Evolutionary conservation across 2,329 filamentous ascomycete genomes (phyloP), one percentile per base, ranked within the genome.

Genomic region (Alternaria novae-zelandiae): DNA sequence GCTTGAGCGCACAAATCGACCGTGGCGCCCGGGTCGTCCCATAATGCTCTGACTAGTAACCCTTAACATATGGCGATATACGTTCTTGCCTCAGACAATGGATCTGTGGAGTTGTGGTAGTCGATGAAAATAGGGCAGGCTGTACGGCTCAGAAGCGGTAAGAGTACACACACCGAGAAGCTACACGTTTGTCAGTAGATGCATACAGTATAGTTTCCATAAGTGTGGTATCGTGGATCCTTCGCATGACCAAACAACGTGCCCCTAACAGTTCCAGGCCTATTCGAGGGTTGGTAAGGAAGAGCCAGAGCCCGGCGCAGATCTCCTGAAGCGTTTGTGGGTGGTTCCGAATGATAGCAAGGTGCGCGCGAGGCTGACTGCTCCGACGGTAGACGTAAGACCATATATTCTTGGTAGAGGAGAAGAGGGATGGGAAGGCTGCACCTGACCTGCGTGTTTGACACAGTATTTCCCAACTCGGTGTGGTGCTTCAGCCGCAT

Each of bases 221-320:
- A 23, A 0, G 11, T 36, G 28, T 53, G 28, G 28, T 8, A 53
- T 53, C 11, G 26, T 44, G 43, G 56, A 21, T 23, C 2, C 26
- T 26, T 63, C 60, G 50, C 56, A 55, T 63, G 60, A 63, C 50
- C 60, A 32, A n/a, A 44, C 11, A 54, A 36, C 26, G 20, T 28
- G 60, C 50, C 44, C 20, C 12, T 3, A 13, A 17, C 7, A 6
- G 8, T 12, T 28, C n/a, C 25, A 51, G 21, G 36, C 51, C 10
- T 25, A 43, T 28, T 54, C 21, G 28, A 53, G 12, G 23, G 28
- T 26, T 28, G 12, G 17, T 25, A 17, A 28, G 49, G 12, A 43
- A 15, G 28, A 54, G 25, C 20, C 12, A 51, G 25, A 11, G 43
- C 41, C 45, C 41, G 45, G 54, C 20, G n/a, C 55, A 54, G 25